Evolutionary conservation across 2,329 filamentous ascomycete genomes (phyloP), one percentile per base, ranked within the genome.

Genomic region (Ceratocystis cubensis): DNA sequence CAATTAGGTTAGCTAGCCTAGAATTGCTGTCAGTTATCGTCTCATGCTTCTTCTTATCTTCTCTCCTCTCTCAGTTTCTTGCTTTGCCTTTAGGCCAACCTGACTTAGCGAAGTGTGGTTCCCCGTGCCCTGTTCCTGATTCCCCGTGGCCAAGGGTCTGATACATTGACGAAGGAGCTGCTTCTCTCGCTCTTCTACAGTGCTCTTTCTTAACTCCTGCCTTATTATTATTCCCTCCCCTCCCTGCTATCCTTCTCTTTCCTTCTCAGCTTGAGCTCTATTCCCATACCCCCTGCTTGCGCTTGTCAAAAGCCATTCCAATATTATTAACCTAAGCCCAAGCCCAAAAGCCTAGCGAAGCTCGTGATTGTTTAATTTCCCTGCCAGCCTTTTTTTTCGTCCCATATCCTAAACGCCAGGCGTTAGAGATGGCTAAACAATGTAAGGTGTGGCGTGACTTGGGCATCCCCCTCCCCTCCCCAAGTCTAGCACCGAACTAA

Each of bases 321-420:
- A 22, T 50, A 25, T 22, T 13, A 25, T 13, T 41, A 20, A 50
- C 22, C 45, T 10, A 20, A 20, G 45, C 45, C 17, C 10, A 41
- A 41, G 37, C 37, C 37, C 37, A 41, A 15, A 15, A 50, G 48
- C 20, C 48, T 25, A 41, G n/a, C 48, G 22, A 50, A 50, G 48
- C 20, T 30, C 28, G 59, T 45, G 22, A 62, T 44, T 28, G 6
- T 44, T 62, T 22, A 44, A 41, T 41, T 62, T 44, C 22, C 33
- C 41, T 45, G 33, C 13, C 59, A 28, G 37, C 13, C 33, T 48
- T 30, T 28, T 28, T 45, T 63, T 63, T 63, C 61, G 45, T 63
- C 61, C 61, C 61, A 63, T 63, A 63, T 69, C 63, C 65, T 61
- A 63, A 67, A 61, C 67, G 63, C 48, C 30, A 56, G 63, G 64